phyloP scores from a whole-genome alignment of 352 stramenopile species.

The Blastocystis sp. region DNA sequence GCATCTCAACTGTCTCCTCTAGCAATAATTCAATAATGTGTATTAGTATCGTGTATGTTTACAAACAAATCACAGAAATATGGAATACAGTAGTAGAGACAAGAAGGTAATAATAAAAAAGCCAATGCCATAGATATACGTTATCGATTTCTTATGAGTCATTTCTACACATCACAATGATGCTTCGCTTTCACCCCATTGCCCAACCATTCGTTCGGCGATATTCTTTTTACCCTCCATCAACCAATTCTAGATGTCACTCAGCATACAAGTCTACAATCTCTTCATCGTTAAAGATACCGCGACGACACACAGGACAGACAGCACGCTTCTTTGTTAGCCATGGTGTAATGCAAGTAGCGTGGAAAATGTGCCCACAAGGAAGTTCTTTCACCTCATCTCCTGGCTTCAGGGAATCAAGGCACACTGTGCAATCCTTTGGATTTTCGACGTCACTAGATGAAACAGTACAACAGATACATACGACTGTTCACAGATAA shows the following conservation, averaged over 20 bases:
- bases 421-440: neutral
- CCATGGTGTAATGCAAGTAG: constrained; percentile 1
- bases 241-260: constrained; percentile 6
- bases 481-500: neutral
- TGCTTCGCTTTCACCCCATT: neutral
- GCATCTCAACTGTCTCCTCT: neutral
- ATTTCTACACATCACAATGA: neutral
- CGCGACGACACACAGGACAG: constrained; percentile 26
- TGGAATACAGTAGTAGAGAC: neutral
- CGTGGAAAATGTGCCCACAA: constrained; percentile 26
- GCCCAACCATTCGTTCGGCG: neutral
- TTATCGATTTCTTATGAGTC: neutral
- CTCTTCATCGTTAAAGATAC: constrained; percentile 33
- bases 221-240: neutral
- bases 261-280: neutral
- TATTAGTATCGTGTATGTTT: neutral
- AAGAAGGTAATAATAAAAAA: constrained; percentile 31
- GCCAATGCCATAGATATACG: constrained; percentile 3
- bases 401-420: constrained; percentile 9
- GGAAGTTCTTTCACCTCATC: neutral
- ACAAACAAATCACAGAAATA: constrained; percentile 42
- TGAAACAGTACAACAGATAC: neutral
- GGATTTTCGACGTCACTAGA: constrained; percentile 14
- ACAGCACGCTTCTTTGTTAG: neutral
- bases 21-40: neutral